Conservation (phyloP, 331 rosid genomes). For the Arachis monticola region DNA sequence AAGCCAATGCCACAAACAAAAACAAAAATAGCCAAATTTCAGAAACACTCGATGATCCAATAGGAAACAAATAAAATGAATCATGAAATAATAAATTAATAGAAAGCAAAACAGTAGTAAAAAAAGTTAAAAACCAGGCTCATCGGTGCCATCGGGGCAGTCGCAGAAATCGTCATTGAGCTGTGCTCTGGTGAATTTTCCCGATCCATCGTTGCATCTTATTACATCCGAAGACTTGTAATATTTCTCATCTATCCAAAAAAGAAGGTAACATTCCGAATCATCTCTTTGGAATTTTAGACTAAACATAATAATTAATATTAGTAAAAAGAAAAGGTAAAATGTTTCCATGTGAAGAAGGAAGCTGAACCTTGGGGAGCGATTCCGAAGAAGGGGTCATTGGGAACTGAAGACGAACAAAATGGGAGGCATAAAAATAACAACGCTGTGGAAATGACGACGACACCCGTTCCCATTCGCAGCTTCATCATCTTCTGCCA, state of each 20-base stretch:
- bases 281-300: slow-evolving; percentile 6
- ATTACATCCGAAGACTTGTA: slow-evolving; percentile 72
- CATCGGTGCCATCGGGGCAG: slow-evolving; percentile 95
- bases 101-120: background rate
- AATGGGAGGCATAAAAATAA: slow-evolving; percentile 38
- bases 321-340: background rate
- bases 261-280: background rate
- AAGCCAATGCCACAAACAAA: background rate
- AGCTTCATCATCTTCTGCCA: slow-evolving; percentile 47
- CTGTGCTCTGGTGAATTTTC: slow-evolving; percentile 71
- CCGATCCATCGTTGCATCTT: slow-evolving; percentile 82
- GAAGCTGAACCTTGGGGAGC: slow-evolving; percentile 69
- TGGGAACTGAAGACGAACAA: slow-evolving; percentile 50
- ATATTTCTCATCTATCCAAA: slow-evolving; percentile 66
- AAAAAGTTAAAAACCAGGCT: slow-evolving; percentile 65
- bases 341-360: background rate
- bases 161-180: slow-evolving; percentile 96
- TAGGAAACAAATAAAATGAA: background rate
- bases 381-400: slow-evolving; percentile 64
- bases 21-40: background rate
- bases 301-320: background rate
- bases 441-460: slow-evolving; percentile 38
- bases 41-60: slow-evolving; percentile 26
- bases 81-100: background rate
- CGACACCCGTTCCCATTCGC: slow-evolving; percentile 19